Conservation (phyloP, 2,329 filamentous ascomycete genomes). For the Clonostachys solani region DNA sequence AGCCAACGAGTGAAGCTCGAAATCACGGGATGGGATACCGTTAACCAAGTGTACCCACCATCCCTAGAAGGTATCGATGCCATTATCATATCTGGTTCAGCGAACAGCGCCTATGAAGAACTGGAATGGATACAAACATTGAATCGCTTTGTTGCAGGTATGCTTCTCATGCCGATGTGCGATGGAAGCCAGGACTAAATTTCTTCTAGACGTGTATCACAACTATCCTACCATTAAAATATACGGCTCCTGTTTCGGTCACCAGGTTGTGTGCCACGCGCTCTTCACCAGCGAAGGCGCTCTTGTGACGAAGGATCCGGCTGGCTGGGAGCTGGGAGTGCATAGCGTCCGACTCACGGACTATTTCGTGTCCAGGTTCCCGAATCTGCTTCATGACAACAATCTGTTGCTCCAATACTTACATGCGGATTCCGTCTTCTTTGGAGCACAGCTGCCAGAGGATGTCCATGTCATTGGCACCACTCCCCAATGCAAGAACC, state of each 20-base stretch:
- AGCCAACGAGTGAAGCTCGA: not conserved
- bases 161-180: not conserved
- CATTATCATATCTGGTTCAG: conserved; percentile 3
- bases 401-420: not conserved
- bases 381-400: not conserved
- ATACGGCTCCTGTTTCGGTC: conserved; percentile 37
- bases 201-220: conserved; percentile 1
- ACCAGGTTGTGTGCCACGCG: conserved; percentile 30
- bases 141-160: conserved; percentile 1
- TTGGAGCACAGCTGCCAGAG: not conserved
- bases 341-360: conserved; percentile 14
- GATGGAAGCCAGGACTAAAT: too few species aligned
- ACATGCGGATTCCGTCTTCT: not conserved
- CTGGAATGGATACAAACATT: conserved; percentile 3
- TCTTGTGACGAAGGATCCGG: conserved; percentile 13
- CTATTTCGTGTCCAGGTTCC: conserved; percentile 6
- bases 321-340: conserved; percentile 22
- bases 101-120: conserved; percentile 4
- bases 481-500: conserved; percentile 21
- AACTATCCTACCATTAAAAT: conserved; percentile 8
- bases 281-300: conserved; percentile 20
- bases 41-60: conserved; percentile 2
- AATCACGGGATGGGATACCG: not conserved
- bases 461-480: conserved; percentile 10
- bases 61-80: conserved; percentile 1